Evolutionary conservation across 2,329 filamentous ascomycete genomes (phyloP).

Genomic region (Dichotomopilus funicola): DNA sequence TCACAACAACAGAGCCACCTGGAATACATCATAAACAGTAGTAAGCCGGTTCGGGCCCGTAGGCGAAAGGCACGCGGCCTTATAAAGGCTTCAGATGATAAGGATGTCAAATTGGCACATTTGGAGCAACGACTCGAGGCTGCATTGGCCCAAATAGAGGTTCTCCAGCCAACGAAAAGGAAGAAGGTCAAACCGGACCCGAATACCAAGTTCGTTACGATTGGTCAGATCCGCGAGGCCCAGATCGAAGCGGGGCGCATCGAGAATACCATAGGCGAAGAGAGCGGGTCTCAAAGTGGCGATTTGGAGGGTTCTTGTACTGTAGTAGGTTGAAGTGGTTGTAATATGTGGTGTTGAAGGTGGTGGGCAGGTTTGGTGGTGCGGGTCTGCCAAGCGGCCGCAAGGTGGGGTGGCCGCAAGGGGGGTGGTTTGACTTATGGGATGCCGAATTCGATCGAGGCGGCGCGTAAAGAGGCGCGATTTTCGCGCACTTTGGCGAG

Average conservation of each 20-base stretch:
- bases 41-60: not conserved
- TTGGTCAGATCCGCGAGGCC: not conserved
- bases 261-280: conserved; percentile 1
- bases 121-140: not conserved
- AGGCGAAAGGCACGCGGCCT: not conserved
- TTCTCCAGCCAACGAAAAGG: not conserved
- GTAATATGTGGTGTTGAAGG: conserved; percentile 6
- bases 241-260: conserved; percentile 2
- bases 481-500: no score
- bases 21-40: not conserved
- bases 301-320: conserved; percentile 5
- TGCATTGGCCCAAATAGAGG: not conserved
- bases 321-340: conserved; percentile 2
- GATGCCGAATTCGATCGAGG: no score
- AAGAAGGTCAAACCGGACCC: not conserved
- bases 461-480: no score
- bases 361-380: not conserved
- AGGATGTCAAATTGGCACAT: not conserved
- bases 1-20: not conserved
- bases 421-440: not conserved
- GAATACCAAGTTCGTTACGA: not conserved
- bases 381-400: not conserved
- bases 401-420: not conserved
- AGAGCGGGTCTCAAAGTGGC: conserved; percentile 5
- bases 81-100: not conserved